These are phyloP conservation scores for Pistacia atlantica DNA, from an alignment of 345 rosid species.

Conservation along the genomic window DNA sequence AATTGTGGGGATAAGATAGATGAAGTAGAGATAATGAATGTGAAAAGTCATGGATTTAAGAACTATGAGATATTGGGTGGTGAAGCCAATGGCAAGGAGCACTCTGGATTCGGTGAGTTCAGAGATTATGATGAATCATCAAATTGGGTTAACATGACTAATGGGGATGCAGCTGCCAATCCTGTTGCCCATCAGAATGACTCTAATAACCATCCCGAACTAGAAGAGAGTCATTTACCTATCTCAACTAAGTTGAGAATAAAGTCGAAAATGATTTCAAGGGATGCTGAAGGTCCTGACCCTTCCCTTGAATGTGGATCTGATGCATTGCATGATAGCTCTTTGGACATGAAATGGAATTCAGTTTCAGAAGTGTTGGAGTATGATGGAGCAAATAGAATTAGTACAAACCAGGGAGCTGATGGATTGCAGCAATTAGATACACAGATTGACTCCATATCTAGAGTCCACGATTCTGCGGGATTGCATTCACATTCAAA, in stretches of 20 bases:
- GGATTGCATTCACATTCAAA: slow-evolving; percentile 42
- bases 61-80: slow-evolving; percentile 30
- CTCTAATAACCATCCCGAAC: slow-evolving; percentile 33
- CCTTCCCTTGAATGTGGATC: slow-evolving; percentile 31
- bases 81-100: slow-evolving; percentile 37
- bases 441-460: slow-evolving; percentile 35
- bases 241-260: slow-evolving; percentile 48
- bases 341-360: slow-evolving; percentile 34
- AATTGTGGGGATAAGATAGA: slow-evolving; percentile 24
- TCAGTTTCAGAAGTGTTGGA: slow-evolving; percentile 34
- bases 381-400: slow-evolving; percentile 27
- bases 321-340: slow-evolving; percentile 34
- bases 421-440: slow-evolving; percentile 37
- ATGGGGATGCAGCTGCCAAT: slow-evolving; percentile 32
- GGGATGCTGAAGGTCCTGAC: slow-evolving; percentile 41
- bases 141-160: slow-evolving; percentile 28
- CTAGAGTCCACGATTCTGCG: slow-evolving; percentile 34
- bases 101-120: slow-evolving; percentile 13
- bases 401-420: slow-evolving; percentile 29
- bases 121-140: slow-evolving; percentile 36
- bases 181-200: slow-evolving; percentile 16
- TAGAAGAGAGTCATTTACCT: slow-evolving; percentile 41
- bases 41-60: slow-evolving; percentile 25
- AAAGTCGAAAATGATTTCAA: slow-evolving; percentile 40
- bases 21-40: slow-evolving; percentile 25